phyloP scores from a whole-genome alignment of 805 yeast genomes.

The Suhomyces sp. region DNA sequence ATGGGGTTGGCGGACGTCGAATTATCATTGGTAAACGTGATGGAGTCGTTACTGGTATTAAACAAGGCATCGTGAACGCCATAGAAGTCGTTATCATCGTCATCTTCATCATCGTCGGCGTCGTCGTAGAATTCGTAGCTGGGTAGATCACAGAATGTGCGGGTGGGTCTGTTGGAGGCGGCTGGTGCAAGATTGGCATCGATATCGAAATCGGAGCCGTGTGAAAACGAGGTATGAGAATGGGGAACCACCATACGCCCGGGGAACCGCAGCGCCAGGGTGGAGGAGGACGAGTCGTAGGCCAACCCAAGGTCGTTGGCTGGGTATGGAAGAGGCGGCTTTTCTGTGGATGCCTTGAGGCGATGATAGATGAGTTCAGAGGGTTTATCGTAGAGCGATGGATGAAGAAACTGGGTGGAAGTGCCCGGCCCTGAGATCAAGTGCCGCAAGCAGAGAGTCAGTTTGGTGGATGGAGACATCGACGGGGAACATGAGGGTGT shows the following conservation, averaged over 20 bases:
- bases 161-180: not conserved
- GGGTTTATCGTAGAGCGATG: conserved; percentile 1
- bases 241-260: too few relatives aligned
- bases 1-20: conserved; percentile 23
- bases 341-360: not conserved
- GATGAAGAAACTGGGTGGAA: conserved; percentile 2
- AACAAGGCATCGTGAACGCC: not conserved
- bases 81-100: conserved; percentile 6
- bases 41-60: not conserved
- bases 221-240: too few relatives aligned
- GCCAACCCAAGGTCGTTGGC: not conserved
- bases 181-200: not conserved
- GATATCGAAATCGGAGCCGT: conserved; percentile 1
- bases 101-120: conserved; percentile 10
- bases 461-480: too few relatives aligned
- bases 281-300: not conserved
- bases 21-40: not conserved
- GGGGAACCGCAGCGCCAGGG: too few relatives aligned
- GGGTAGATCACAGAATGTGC: not conserved
- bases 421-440: too few relatives aligned
- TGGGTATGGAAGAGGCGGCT: conserved; percentile 1
- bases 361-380: conserved; percentile 1
- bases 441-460: too few relatives aligned
- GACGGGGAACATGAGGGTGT: not conserved
- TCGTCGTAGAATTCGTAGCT: conserved; percentile 10